These are phyloP conservation scores for Tetrapisispora phaffii DNA, from an alignment of 805 yeast species.

Conservation along the genomic window DNA sequence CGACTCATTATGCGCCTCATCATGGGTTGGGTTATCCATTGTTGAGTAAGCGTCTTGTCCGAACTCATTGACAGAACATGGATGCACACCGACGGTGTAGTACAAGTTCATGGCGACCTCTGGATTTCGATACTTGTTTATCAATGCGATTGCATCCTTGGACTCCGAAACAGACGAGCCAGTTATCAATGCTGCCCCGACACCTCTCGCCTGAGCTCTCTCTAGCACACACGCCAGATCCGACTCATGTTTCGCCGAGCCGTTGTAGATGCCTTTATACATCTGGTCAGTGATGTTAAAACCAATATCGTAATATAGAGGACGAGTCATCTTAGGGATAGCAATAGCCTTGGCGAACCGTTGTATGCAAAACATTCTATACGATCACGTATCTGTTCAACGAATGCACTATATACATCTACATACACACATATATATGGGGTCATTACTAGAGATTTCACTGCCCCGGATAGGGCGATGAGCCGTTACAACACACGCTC, in stretches of 20 bases:
- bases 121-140: neutral
- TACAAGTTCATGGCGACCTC: slow-evolving; percentile 22
- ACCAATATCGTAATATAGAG: slow-evolving; percentile 37
- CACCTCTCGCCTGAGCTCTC: slow-evolving; percentile 59
- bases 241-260: slow-evolving; percentile 51
- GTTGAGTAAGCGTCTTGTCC: slow-evolving; percentile 19
- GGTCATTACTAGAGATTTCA: too few species aligned
- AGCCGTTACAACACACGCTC: too few species aligned
- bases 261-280: slow-evolving; percentile 76
- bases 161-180: slow-evolving; percentile 69
- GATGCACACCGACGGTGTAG: slow-evolving; percentile 91
- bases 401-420: too few species aligned
- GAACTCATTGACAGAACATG: slow-evolving; percentile 68
- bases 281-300: slow-evolving; percentile 83
- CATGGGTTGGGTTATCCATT: slow-evolving; percentile 22
- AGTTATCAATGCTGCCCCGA: slow-evolving; percentile 64
- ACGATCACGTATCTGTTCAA: too few species aligned
- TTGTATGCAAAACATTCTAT: too few species aligned
- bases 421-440: too few species aligned
- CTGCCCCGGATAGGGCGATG: too few species aligned
- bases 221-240: slow-evolving; percentile 58
- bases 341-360: too few species aligned
- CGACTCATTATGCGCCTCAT: slow-evolving; percentile 12
- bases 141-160: slow-evolving; percentile 22
- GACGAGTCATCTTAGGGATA: slow-evolving; percentile 1